Conservation (phyloP, 1,284 basidiomycete genomes). For the Leucoagaricus sp. region DNA sequence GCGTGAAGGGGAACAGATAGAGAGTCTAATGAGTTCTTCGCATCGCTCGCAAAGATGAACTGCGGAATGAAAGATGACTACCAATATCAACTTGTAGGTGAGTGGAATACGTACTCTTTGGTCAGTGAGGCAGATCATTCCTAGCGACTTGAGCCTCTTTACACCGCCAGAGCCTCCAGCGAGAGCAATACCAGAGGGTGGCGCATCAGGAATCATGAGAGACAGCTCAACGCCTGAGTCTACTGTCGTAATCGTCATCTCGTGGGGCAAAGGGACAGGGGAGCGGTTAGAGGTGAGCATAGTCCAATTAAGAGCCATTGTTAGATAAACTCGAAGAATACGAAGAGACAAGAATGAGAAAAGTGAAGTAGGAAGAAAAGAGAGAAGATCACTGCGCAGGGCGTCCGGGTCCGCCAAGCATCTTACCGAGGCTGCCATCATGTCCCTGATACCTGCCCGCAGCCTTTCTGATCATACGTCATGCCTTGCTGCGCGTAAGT, state of each 20-base stretch:
- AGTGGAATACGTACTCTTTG: constrained; percentile 54
- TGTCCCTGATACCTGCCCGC: too few relatives aligned
- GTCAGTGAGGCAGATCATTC: constrained; percentile 66
- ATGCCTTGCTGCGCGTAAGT: too few relatives aligned
- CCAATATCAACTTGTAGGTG: constrained; percentile 5
- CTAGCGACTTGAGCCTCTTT: constrained; percentile 60
- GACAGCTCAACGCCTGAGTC: constrained; percentile 59
- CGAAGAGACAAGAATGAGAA: background rate
- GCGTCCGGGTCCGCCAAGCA: background rate
- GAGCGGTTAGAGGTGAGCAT: constrained; percentile 60
- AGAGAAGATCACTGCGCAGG: constrained; percentile 8
- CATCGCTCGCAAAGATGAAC: constrained; percentile 62
- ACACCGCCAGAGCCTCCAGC: constrained; percentile 54
- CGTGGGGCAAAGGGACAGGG: constrained; percentile 66
- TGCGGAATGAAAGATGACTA: constrained; percentile 27
- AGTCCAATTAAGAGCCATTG: constrained; percentile 79
- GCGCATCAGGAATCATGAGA: constrained; percentile 56
- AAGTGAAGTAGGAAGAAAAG: background rate
- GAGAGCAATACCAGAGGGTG: constrained; percentile 39
- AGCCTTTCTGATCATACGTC: too few relatives aligned
- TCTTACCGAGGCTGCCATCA: background rate
- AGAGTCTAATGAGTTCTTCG: constrained; percentile 39
- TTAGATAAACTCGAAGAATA: constrained; percentile 15
- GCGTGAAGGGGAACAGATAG: constrained; percentile 63
- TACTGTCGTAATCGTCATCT: constrained; percentile 57